phyloP scores from a whole-genome alignment of 306 rosid species.

The Heteromeles arbutifolia region DNA sequence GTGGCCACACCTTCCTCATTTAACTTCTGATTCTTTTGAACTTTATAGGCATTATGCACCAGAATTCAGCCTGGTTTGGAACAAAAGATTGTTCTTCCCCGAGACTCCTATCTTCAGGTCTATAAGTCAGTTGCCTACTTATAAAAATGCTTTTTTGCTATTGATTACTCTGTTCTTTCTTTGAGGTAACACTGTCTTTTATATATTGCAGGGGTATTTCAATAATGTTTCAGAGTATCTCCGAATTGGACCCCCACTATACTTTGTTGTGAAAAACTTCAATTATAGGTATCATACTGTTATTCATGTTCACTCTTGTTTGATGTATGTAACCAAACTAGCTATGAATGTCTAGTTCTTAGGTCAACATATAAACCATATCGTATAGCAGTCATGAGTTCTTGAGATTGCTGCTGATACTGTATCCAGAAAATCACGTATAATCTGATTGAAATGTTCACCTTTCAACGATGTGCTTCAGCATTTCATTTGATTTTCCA shows the following conservation, averaged over 20 bases:
- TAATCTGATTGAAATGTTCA: background rate
- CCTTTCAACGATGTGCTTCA: background rate
- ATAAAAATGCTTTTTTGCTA: background rate
- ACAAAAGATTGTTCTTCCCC: slow-evolving; percentile 92
- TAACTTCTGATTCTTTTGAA: slow-evolving; percentile 12
- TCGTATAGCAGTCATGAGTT: background rate
- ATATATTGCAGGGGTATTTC: slow-evolving; percentile 82
- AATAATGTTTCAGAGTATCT: slow-evolving; percentile 78
- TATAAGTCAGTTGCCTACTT: slow-evolving; percentile 15
- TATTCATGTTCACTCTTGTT: slow-evolving; percentile 1
- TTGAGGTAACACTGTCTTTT: slow-evolving; percentile 10
- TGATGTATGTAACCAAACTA: background rate
- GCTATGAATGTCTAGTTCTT: background rate
- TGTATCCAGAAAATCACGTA: background rate
- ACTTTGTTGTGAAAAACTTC: slow-evolving; percentile 91
- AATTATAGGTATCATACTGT: slow-evolving; percentile 66
- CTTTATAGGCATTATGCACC: slow-evolving; percentile 71
- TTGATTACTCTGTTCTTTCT: background rate
- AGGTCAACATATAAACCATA: background rate
- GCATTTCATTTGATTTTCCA: background rate
- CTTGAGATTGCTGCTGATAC: background rate
- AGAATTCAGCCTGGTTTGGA: slow-evolving; percentile 96
- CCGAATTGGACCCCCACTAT: slow-evolving; percentile 90
- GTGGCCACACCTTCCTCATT: slow-evolving; percentile 8
- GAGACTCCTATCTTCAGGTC: slow-evolving; percentile 96